Percentiles rank a stretch among this genome's conserved stretches.
These are phyloP conservation scores for Isabelozyma heimii DNA, from an alignment of 805 yeast genomes.

Conservation along the genomic window DNA sequence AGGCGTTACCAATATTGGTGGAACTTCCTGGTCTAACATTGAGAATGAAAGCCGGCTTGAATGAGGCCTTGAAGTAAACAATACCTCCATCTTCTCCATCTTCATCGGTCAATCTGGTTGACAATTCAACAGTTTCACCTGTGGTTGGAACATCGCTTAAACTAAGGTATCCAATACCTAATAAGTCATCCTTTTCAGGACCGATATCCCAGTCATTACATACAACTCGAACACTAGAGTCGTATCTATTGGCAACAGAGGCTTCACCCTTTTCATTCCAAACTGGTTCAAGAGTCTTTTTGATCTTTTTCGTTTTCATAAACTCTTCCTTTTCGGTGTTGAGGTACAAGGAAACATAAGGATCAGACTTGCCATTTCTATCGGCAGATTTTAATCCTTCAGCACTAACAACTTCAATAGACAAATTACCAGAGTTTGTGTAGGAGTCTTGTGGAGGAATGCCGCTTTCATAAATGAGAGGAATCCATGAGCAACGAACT, in stretches of 20 bases:
- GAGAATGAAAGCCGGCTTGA: constrained; percentile 69
- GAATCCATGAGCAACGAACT: constrained; percentile 74
- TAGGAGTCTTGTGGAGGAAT: constrained; percentile 75
- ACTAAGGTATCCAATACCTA: constrained; percentile 63
- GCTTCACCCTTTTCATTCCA: constrained; percentile 74
- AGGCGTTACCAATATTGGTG: constrained; percentile 43
- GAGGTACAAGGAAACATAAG: constrained; percentile 69
- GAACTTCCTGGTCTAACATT: constrained; percentile 39
- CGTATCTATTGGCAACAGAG: constrained; percentile 59
- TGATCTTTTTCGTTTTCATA: constrained; percentile 73
- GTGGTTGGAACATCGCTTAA: constrained; percentile 47
- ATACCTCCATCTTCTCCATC: constrained; percentile 61
- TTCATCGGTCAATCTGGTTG: constrained; percentile 50
- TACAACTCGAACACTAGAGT: constrained; percentile 54
- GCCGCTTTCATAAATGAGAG: constrained; percentile 51
- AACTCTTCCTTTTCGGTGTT: constrained; percentile 58
- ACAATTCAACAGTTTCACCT: constrained; percentile 53
- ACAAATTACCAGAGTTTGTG: constrained; percentile 70
- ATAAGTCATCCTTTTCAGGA: constrained; percentile 75
- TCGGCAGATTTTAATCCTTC: constrained; percentile 80
- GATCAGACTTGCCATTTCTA: constrained; percentile 90
- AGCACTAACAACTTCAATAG: constrained; percentile 62
- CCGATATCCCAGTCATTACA: constrained; percentile 94
- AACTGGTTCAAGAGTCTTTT: constrained; percentile 86
- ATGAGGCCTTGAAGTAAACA: constrained; percentile 55